Evolutionary conservation across 73 alveolate genomes (phyloP).

Genomic region (Paramecium tetraurelia): DNA sequence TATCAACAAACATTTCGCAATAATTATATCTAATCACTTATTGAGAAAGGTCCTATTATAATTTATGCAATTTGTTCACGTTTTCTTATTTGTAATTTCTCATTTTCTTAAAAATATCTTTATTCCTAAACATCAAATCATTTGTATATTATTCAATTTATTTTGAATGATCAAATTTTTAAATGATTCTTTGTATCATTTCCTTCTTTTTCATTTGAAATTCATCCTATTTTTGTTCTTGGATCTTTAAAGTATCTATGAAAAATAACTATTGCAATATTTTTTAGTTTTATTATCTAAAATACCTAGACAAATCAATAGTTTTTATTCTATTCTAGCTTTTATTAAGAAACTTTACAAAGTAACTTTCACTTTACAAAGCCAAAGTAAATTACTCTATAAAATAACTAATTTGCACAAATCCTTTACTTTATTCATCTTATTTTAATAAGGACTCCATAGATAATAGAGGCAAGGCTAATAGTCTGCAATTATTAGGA

Average conservation of each 20-base stretch:
- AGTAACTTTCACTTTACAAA: background rate
- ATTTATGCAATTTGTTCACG: background rate
- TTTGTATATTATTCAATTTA: background rate
- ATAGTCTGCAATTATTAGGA: background rate
- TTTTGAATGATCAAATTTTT: background rate
- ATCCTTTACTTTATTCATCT: constrained; percentile 13
- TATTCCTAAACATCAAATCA: background rate
- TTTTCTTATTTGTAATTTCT: constrained; percentile 35
- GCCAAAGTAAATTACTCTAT: constrained; percentile 2
- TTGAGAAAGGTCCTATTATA: background rate
- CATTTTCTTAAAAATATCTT: background rate
- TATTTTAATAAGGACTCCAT: background rate
- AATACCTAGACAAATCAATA: background rate
- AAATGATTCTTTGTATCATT: background rate
- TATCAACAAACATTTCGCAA: constrained; percentile 19
- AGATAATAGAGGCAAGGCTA: background rate
- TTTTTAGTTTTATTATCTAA: background rate
- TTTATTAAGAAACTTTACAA: background rate
- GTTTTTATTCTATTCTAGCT: background rate
- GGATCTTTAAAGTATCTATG: background rate
- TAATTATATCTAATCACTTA: background rate
- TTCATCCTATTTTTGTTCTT: background rate
- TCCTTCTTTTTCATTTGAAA: background rate
- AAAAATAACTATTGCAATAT: background rate
- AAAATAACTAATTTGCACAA: background rate